These are phyloP conservation scores for Lycium ferocissimum DNA, from an alignment of 257 asterid genomes.

Conservation along the genomic window DNA sequence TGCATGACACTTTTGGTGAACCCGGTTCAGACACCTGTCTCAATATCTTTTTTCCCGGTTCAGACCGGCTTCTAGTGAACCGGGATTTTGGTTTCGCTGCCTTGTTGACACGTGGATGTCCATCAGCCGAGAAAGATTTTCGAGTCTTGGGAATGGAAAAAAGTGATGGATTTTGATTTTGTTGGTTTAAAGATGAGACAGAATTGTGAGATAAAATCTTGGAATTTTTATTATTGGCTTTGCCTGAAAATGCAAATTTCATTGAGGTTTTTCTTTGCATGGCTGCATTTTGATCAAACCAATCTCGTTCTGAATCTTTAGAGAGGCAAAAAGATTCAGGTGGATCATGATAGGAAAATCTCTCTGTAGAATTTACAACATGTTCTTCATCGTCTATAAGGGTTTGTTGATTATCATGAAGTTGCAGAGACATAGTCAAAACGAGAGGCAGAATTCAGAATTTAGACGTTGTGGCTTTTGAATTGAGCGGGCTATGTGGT, in stretches of 20 bases:
- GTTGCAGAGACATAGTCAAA: constrained; percentile 9
- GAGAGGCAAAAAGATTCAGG: constrained; percentile 27
- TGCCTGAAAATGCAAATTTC: constrained; percentile 16
- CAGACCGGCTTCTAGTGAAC: constrained; percentile 46
- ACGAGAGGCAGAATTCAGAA: not conserved
- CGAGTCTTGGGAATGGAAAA: constrained; percentile 1
- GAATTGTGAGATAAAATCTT: not conserved
- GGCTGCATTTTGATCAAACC: constrained; percentile 33
- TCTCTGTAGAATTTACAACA: not conserved
- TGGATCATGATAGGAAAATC: not conserved
- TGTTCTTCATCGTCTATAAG: not conserved
- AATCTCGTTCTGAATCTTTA: constrained; percentile 26
- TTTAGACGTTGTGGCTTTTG: not conserved
- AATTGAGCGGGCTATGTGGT: too few species aligned
- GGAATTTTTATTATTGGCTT: not conserved
- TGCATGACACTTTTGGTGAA: constrained; percentile 60
- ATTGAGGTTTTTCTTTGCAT: constrained; percentile 27
- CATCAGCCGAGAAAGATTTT: not conserved
- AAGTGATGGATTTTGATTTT: not conserved
- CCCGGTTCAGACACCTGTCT: constrained; percentile 45
- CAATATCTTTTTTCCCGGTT: constrained; percentile 44
- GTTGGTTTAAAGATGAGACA: constrained; percentile 1
- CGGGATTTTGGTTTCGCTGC: not conserved
- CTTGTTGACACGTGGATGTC: not conserved
- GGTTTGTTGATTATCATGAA: not conserved